A percentile compares a stretch with the other conserved stretches of the same genome.
Conservation (phyloP, 23 red algal species). For the Agarophyton chilense region DNA sequence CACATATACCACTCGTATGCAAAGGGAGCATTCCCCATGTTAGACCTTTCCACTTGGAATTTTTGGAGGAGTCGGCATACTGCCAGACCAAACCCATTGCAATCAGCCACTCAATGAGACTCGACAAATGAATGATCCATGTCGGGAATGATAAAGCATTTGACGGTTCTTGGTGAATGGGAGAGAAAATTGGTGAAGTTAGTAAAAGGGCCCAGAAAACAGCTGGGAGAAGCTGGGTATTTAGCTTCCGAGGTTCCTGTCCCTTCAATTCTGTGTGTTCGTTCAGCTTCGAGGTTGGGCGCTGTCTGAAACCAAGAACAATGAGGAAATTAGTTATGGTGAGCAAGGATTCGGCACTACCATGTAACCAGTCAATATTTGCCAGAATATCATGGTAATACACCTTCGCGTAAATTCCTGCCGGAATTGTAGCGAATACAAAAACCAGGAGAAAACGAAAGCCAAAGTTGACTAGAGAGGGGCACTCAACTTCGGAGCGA, state of each 20-base stretch:
- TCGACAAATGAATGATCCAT: slow-evolving; percentile 81
- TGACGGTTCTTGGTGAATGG: slow-evolving; percentile 62
- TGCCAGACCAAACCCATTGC: slow-evolving; percentile 83
- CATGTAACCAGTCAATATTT: slow-evolving; percentile 95
- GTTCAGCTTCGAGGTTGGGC: background rate
- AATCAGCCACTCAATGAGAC: slow-evolving; percentile 78
- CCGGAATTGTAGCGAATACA: slow-evolving; percentile 84
- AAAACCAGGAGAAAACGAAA: slow-evolving; percentile 94
- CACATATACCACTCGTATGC: slow-evolving; percentile 79
- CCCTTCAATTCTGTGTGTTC: background rate
- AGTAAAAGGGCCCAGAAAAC: background rate
- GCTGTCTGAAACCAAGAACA: slow-evolving; percentile 68
- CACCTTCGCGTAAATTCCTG: slow-evolving; percentile 81
- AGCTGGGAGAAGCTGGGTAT: background rate
- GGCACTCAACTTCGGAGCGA: slow-evolving; percentile 22
- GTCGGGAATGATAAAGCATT: slow-evolving; percentile 83
- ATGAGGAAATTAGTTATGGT: slow-evolving; percentile 88
- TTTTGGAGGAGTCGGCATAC: slow-evolving; percentile 36
- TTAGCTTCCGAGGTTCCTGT: background rate
- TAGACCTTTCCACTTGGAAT: slow-evolving; percentile 74
- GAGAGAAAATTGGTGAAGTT: background rate
- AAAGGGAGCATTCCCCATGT: slow-evolving; percentile 86
- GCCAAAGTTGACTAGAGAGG: slow-evolving; percentile 64
- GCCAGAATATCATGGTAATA: slow-evolving; percentile 83
- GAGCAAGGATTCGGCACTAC: slow-evolving; percentile 85